Percentiles rank a stretch among this genome's conserved stretches.
Evolutionary conservation across 2,329 filamentous ascomycete species (phyloP).

Genomic region (Microascus cirrosus): DNA sequence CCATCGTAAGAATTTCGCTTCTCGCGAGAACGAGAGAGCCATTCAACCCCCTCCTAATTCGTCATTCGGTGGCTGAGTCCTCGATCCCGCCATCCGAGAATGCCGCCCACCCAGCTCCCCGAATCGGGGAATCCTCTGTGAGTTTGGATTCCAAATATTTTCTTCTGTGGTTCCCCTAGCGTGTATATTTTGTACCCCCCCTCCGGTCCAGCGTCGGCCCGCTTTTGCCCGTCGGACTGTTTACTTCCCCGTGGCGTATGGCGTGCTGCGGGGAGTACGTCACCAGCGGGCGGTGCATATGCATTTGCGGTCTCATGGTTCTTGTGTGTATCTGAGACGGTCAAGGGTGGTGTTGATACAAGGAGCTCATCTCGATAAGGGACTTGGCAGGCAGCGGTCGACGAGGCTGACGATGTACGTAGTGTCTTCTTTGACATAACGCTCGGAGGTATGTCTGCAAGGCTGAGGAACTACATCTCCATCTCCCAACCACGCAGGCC

Average conservation of each 20-base stretch:
- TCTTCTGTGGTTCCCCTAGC: neutral
- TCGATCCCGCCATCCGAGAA: constrained; percentile 9
- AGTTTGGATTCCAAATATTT: constrained; percentile 12
- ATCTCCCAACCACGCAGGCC: neutral
- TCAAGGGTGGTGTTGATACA: neutral
- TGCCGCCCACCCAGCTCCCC: constrained; percentile 34
- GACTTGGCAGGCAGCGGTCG: neutral
- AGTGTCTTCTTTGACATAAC: constrained; percentile 70
- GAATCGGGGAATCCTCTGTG: constrained; percentile 36
- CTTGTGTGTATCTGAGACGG: neutral
- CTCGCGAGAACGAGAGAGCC: too few species aligned
- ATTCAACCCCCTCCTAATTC: neutral
- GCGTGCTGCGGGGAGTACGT: neutral
- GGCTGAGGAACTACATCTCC: neutral
- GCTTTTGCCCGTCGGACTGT: neutral
- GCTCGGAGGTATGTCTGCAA: constrained; percentile 49
- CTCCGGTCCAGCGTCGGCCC: neutral
- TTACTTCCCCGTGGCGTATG: neutral
- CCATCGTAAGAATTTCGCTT: too few species aligned
- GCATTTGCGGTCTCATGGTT: neutral
- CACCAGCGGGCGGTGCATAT: neutral
- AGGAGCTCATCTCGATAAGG: neutral
- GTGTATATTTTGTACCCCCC: neutral
- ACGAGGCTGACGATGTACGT: neutral
- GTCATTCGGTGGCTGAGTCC: neutral